phyloP scores from a whole-genome alignment of 805 yeast genomes.

The Priceomyces carsonii region DNA sequence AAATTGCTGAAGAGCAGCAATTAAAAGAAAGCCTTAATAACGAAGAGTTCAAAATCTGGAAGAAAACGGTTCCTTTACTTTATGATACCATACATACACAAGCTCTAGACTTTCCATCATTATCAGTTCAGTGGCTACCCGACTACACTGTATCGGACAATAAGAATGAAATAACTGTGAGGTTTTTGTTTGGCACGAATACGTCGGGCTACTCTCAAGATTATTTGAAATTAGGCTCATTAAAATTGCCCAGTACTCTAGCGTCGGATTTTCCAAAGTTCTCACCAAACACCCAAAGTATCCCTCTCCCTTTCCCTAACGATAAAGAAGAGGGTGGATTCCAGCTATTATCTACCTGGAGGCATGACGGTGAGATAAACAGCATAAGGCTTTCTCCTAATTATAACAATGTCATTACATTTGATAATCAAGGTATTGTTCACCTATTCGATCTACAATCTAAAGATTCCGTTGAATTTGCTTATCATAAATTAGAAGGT shows the following conservation, averaged over 20 bases:
- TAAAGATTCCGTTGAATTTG: constrained; percentile 30
- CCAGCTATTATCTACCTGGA: constrained; percentile 49
- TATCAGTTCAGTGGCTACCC: constrained; percentile 70
- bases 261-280: constrained; percentile 31
- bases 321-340: constrained; percentile 40
- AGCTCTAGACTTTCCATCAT: constrained; percentile 68
- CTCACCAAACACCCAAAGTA: constrained; percentile 22
- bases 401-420: constrained; percentile 52
- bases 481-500: constrained; percentile 66
- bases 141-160: constrained; percentile 31
- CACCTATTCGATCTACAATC: constrained; percentile 40
- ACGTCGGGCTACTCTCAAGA: constrained; percentile 42
- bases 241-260: constrained; percentile 52
- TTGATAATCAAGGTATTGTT: constrained; percentile 53
- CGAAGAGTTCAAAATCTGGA: constrained; percentile 81
- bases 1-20: constrained; percentile 47
- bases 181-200: constrained; percentile 52
- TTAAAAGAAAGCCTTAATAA: constrained; percentile 62
- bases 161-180: constrained; percentile 31
- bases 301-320: constrained; percentile 23
- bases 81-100: constrained; percentile 73
- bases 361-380: constrained; percentile 68
- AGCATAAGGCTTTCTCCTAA: constrained; percentile 55
- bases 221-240: constrained; percentile 44
- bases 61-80: constrained; percentile 76